Evolutionary conservation across 371 early-diverging fungal genomes (phyloP), one percentile per base, ranked within the genome.

Genomic region (Chytridium lagenaria): DNA sequence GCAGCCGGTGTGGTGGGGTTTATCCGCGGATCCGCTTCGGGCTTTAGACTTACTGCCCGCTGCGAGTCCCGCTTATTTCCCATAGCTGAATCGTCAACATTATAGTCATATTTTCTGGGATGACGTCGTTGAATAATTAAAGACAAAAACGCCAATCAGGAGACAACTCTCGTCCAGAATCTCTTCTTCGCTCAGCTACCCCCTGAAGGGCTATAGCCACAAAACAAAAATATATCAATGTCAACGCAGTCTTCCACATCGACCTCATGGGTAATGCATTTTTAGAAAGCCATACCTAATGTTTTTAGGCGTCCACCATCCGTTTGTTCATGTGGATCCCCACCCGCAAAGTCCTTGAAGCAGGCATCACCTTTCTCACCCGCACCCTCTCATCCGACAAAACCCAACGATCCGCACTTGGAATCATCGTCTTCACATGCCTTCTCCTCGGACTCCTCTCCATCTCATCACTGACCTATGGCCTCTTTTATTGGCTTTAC

Each of bases 401-500:
- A 31, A 81, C 79, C 15, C 80, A 79, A 59, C 71, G 70, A 26
- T 69, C 75, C 0, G 77, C 78, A 0, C 37, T 82, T 52, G 75
- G 78, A 37, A 39, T 70, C 10, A 72, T 76, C 52, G 78, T 81
- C 36, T 83, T 82, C 52, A 55, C 68, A 1, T 67, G 63, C 31
- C 44, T 83, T 23, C 71, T 83, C n/a, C 68, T 61, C 33, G 67
- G 68, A 1, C 52, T 79, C 33, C 61, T 83, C 39, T 37, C 52
- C 68, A 33, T 74, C 15, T 76, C 85, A 22, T 55, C 76, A 23
- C 71, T 63, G 26, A 66, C 74, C 19, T 85, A 85, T 61, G 71
- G 68, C 7, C 26, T 78, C 57, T 81, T 85, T 71, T 85, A 83
- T 72, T 67, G 57, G 44, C 23, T 78, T 28, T 83, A 83, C 52